Conservation (phyloP, 208 protist species). For the Crithidia brevicula region DNA sequence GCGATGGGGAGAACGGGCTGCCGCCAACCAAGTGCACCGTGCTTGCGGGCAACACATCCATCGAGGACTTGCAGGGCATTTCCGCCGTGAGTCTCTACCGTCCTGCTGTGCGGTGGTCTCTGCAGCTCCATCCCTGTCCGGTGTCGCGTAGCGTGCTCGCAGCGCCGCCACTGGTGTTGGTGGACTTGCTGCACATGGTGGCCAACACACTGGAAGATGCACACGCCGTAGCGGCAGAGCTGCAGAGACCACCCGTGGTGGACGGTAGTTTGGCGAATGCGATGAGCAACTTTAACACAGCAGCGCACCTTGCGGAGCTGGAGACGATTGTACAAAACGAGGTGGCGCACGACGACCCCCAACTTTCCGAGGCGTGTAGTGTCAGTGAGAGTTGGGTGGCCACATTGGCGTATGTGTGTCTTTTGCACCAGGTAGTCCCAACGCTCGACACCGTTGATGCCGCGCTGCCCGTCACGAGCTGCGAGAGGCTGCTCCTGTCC, state of each 20-base stretch:
- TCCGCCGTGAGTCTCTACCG: conserved; percentile 23
- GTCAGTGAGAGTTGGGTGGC: conserved; percentile 17
- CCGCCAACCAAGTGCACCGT: neutral
- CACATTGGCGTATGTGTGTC: conserved; percentile 19
- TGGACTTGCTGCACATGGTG: conserved; percentile 24
- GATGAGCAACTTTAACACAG: conserved; percentile 12
- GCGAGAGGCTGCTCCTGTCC: conserved; percentile 13
- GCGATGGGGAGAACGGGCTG: neutral
- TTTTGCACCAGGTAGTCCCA: conserved; percentile 31
- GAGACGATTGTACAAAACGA: neutral
- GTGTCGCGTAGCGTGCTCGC: conserved; percentile 30
- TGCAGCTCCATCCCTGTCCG: conserved; percentile 40
- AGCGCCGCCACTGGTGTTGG: conserved; percentile 18
- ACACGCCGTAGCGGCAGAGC: conserved; percentile 1
- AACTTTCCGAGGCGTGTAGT: neutral
- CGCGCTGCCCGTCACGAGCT: conserved; percentile 2
- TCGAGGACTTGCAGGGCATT: conserved; percentile 43
- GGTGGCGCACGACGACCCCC: neutral
- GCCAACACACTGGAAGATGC: conserved; percentile 6
- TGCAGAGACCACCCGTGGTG: neutral
- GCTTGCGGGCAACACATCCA: conserved; percentile 7
- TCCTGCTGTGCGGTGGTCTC: conserved; percentile 10
- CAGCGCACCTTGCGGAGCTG: conserved; percentile 7
- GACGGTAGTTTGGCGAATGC: neutral
- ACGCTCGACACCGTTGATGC: conserved; percentile 18